Evolutionary conservation across 345 rosid genomes (phyloP).

Genomic region (Conringia planisiliqua): DNA sequence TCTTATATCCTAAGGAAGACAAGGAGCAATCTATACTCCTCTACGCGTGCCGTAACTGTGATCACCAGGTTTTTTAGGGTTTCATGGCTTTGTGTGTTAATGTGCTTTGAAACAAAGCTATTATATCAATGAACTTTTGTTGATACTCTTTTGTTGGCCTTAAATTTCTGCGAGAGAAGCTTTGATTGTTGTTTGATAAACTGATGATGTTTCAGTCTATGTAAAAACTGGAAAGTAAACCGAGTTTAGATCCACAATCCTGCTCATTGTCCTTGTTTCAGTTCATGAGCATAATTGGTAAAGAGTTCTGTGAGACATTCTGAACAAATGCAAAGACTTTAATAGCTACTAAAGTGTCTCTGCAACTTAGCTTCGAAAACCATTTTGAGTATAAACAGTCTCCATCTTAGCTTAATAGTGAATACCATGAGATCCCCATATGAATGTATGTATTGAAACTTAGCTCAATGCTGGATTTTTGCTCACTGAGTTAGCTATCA

Average conservation of each 20-base stretch:
- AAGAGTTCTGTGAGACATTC: too few species aligned
- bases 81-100: background rate
- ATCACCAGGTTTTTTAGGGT: slow-evolving; percentile 62
- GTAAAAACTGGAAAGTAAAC: background rate
- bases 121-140: background rate
- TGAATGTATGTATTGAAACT: background rate
- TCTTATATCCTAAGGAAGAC: slow-evolving; percentile 73
- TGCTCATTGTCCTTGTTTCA: background rate
- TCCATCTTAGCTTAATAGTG: background rate
- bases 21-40: slow-evolving; percentile 56
- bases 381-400: background rate
- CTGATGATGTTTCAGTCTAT: background rate
- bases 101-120: background rate
- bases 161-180: background rate
- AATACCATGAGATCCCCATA: background rate
- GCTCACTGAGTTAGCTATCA: background rate
- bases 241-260: background rate
- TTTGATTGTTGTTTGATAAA: background rate
- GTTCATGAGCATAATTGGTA: background rate
- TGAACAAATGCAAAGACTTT: too few species aligned
- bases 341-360: background rate
- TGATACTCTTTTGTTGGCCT: background rate
- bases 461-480: background rate
- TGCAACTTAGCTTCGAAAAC: background rate
- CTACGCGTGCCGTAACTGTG: slow-evolving; percentile 84